Base-by-base conservation (phyloP, 192 early-diverging fungal genomes). In the Geranomyces variabilis region DNA sequence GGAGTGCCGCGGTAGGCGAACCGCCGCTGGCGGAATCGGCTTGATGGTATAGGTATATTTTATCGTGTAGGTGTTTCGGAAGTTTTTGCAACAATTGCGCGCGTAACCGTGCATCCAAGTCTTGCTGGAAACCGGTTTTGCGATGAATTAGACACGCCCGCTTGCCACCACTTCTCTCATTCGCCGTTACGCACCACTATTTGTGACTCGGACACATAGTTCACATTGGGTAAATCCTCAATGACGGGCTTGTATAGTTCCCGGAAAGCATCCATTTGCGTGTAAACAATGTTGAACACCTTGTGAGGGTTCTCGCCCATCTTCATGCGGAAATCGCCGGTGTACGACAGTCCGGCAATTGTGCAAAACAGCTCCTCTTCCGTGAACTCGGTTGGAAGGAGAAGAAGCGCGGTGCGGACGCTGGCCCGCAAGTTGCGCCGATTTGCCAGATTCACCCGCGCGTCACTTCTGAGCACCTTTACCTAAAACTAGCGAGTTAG, bases 271-370 rank as follows among this genome's bases (percentile, higher is more conserved):
- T 78, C 67, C 62, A 88, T 69, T 64, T 96, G 97, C 1, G 83
- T 88, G 44, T 82, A 81, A 26, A 99, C 96, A 75, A 98, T 96
- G 75, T 99, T 97, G 69, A 89, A 77, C 26, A 99, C 89, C 78
- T 99, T 99, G 75, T 92, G 84, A 8, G 97, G 97, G 77, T 98
- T 96, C 81, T 99, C 97, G 14, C 70, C 70, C 61, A 97, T 68
- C 36, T 73, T 75, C 93, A 93, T 96, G 43, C 97, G 89, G 77
- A 97, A 93, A 71, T 99, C 97, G 46, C 97, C 44, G 24, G 21
- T 22, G 45, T 95, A 99, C 10, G 96, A 97, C 19, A 99, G 73
- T 44, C 86, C 87, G 1, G 93, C 93, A 67, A 99, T 94, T 29
- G 87, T 77, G 0, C 73, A 71, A 77, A 90, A 98, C 28, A 99